phyloP scores from a whole-genome alignment of 1,284 basidiomycete genomes.

The Pisolithus thermaeus region DNA sequence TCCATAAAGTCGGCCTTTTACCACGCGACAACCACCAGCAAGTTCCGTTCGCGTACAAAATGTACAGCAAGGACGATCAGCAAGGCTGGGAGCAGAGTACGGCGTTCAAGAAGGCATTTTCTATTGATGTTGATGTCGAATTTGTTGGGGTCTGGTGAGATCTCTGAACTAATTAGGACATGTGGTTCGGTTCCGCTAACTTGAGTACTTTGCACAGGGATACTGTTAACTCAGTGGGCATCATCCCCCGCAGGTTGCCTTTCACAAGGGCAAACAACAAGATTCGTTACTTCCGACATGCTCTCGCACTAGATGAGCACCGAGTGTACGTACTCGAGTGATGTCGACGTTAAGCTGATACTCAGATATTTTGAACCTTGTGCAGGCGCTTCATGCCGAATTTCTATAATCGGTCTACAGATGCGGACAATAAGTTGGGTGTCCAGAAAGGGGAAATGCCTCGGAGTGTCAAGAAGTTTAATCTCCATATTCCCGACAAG shows the following conservation, averaged over 20 bases:
- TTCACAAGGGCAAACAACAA: slow-evolving; percentile 42
- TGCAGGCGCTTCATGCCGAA: slow-evolving; percentile 42
- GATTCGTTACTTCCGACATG: slow-evolving; percentile 49
- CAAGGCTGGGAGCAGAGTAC: slow-evolving; percentile 49
- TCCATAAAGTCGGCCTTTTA: slow-evolving; percentile 44
- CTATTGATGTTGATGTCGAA: slow-evolving; percentile 50
- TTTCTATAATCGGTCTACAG: slow-evolving; percentile 34
- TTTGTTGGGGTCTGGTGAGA: slow-evolving; percentile 58
- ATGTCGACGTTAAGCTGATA: background rate
- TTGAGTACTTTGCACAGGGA: slow-evolving; percentile 35
- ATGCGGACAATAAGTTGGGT: slow-evolving; percentile 32
- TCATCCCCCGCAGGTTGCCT: slow-evolving; percentile 48
- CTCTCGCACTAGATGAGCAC: slow-evolving; percentile 50
- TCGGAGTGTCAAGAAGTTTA: slow-evolving; percentile 14
- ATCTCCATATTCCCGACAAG: background rate
- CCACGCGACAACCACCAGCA: slow-evolving; percentile 47
- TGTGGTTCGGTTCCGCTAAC: background rate
- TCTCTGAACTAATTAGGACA: background rate
- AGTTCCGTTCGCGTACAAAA: slow-evolving; percentile 67
- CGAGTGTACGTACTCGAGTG: slow-evolving; percentile 28
- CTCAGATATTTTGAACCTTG: slow-evolving; percentile 1
- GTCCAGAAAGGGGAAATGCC: slow-evolving; percentile 44
- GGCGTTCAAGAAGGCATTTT: slow-evolving; percentile 62
- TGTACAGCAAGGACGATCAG: slow-evolving; percentile 49
- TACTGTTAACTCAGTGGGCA: slow-evolving; percentile 55